Evolutionary conservation across 2,329 filamentous ascomycete genomes (phyloP).

Genomic region (Penicillium sp.): DNA sequence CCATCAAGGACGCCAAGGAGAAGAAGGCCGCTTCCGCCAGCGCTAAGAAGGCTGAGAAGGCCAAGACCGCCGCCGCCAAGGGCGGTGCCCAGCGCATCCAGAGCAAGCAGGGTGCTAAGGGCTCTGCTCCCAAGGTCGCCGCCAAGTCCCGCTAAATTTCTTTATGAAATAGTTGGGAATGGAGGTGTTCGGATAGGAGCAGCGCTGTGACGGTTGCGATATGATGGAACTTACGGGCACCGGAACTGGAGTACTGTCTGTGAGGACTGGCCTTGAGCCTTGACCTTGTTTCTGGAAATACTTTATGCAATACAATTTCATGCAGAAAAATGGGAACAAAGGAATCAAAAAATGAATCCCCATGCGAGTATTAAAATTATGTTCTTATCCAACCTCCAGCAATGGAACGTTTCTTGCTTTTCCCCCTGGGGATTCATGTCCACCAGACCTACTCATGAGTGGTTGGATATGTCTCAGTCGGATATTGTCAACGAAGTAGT

Average conservation of each 20-base stretch:
- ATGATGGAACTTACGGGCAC: slow-evolving; percentile 28
- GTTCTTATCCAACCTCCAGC: not conserved
- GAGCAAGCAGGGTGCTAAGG: slow-evolving; percentile 98
- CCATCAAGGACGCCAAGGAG: slow-evolving; percentile 98
- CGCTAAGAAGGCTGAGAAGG: slow-evolving; percentile 99
- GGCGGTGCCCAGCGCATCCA: slow-evolving; percentile 76
- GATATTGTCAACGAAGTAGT: slow-evolving; percentile 3
- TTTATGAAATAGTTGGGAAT: slow-evolving; percentile 30
- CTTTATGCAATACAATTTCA: slow-evolving; percentile 28
- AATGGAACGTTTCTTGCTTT: slow-evolving; percentile 1
- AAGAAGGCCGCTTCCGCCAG: slow-evolving; percentile 87
- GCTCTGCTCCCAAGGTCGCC: slow-evolving; percentile 78
- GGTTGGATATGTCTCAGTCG: not conserved
- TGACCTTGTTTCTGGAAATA: slow-evolving; percentile 26
- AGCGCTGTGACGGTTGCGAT: slow-evolving; percentile 28
- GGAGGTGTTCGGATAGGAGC: slow-evolving; percentile 24
- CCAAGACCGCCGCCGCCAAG: slow-evolving; percentile 80
- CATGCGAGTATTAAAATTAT: slow-evolving; percentile 17
- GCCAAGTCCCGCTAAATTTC: slow-evolving; percentile 75
- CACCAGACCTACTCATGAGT: slow-evolving; percentile 3
- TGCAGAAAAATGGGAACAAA: slow-evolving; percentile 29
- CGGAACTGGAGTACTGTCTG: slow-evolving; percentile 30
- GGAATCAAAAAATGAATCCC: slow-evolving; percentile 25
- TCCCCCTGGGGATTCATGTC: not conserved
- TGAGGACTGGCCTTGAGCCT: slow-evolving; percentile 23